Conservation (phyloP, 495 filamentous ascomycete genomes). For the Penicillium paradoxum region DNA sequence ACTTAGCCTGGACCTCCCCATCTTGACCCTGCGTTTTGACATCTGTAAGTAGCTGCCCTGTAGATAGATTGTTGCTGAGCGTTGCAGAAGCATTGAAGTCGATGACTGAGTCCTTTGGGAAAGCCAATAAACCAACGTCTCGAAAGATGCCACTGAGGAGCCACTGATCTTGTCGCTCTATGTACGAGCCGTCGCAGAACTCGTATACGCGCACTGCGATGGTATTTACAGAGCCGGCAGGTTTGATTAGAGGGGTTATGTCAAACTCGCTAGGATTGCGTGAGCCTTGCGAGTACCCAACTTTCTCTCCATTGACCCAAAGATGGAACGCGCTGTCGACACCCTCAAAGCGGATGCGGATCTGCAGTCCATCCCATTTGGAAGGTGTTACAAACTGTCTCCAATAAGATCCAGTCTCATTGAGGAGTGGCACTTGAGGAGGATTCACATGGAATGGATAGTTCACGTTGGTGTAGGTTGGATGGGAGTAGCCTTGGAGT, state of each 20-base stretch:
- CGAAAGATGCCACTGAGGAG: conserved; percentile 59
- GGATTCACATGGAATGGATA: conserved; percentile 57
- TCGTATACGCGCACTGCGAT: conserved; percentile 56
- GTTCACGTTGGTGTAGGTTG: conserved; percentile 57
- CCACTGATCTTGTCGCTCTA: conserved; percentile 61
- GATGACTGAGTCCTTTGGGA: conserved; percentile 30
- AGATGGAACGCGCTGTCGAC: conserved; percentile 64
- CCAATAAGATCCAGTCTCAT: conserved; percentile 55
- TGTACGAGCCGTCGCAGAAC: conserved; percentile 58
- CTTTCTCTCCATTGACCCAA: conserved; percentile 54
- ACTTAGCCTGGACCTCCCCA: conserved; percentile 16
- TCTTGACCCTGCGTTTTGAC: conserved; percentile 23
- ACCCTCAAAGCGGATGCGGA: conserved; percentile 59
- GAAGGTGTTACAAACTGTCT: conserved; percentile 43
- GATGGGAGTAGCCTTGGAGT: conserved; percentile 54
- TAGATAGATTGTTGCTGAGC: conserved; percentile 49
- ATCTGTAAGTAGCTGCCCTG: conserved; percentile 25
- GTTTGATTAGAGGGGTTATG: conserved; percentile 41
- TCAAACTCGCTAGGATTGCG: conserved; percentile 62
- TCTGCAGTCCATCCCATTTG: conserved; percentile 28
- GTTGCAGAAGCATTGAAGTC: conserved; percentile 18
- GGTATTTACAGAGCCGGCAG: conserved; percentile 37
- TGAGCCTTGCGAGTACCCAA: conserved; percentile 63
- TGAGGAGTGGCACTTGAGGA: conserved; percentile 45
- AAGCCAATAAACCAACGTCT: conserved; percentile 57